Percentiles rank a stretch among this genome's conserved stretches.
phyloP scores from a whole-genome alignment of 345 rosid genomes.

The Populus simonii region DNA sequence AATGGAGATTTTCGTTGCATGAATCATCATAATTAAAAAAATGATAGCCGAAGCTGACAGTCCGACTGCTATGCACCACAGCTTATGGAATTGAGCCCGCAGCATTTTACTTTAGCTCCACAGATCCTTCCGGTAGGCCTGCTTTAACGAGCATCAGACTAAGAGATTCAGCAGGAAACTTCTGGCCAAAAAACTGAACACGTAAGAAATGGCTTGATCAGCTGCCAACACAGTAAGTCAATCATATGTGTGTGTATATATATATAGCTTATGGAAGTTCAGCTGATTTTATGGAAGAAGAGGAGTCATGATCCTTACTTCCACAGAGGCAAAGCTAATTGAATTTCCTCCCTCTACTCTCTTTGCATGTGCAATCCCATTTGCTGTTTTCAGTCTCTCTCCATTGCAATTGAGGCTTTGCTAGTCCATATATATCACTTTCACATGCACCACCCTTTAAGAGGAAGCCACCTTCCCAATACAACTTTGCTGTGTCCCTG shows the following conservation, averaged over 20 bases:
- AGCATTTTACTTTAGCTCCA: conserved; percentile 1
- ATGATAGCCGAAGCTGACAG: background rate
- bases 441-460: conserved; percentile 52
- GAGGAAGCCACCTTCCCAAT: conserved; percentile 30
- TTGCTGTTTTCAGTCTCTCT: conserved; percentile 7
- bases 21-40: too few relatives aligned
- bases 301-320: background rate
- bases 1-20: too few relatives aligned
- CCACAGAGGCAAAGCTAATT: background rate
- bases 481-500: background rate
- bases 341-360: background rate
- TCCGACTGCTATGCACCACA: conserved; percentile 22
- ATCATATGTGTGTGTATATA: too few relatives aligned
- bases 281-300: background rate
- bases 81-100: conserved; percentile 15
- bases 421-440: conserved; percentile 54
- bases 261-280: conserved; percentile 6
- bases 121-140: conserved; percentile 19
- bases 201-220: background rate
- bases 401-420: conserved; percentile 24
- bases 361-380: conserved; percentile 12
- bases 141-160: conserved; percentile 4
- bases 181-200: background rate
- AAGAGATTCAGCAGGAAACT: background rate
- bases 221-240: background rate